Base-by-base conservation (phyloP, 768 basidiomycete species). In the Pleurotus salmoneostramineus region DNA sequence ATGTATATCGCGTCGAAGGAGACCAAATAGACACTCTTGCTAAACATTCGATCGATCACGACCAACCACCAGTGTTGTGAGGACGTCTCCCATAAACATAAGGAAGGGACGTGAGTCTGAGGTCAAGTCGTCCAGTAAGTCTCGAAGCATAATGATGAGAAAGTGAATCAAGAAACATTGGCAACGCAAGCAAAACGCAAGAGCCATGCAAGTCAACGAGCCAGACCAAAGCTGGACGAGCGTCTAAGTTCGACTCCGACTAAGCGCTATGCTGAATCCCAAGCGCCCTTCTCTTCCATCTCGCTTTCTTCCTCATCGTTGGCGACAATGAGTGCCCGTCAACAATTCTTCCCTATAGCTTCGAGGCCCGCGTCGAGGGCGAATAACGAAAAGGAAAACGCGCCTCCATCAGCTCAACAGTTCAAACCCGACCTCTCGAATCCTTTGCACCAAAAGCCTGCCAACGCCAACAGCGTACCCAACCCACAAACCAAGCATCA, bases 371-470 rank as follows among this genome's bases (percentile, higher is more conserved):
- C 54, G 31, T 59, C 58, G 11, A 33, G 52, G 17, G 52, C 54
- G 32, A 17, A 17, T 10, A 32, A 43, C 40, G 46, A 56, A 14
- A 48, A 34, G 33, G 34, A 46, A 36, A 51, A 44, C n/a, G 11
- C 43, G 10, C 5, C 44, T 32, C 11, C 45, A 17, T 2, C 27
- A 12, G 15, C 21, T 27, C 35, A 47, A 32, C n/a, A 50, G 4
- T 60, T 60, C 49, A 42, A 40, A n/a, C 54, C 55, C 8, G 59
- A 60, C 40, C 32, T 36, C 5, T 48, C 46, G 27, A 60, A 60
- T 43, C 59, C 59, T 50, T 37, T 59, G 36, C 51, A 59, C 48
- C 58, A 46, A 43, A 31, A 56, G 15, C 33, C 46, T 42, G 21
- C 40, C 40, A 27, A 27, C 27, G 43, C 34, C 31, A 42, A 31